These are phyloP conservation scores for Neonectria magnoliae DNA, from an alignment of 2,329 filamentous ascomycete species.

Conservation along the genomic window DNA sequence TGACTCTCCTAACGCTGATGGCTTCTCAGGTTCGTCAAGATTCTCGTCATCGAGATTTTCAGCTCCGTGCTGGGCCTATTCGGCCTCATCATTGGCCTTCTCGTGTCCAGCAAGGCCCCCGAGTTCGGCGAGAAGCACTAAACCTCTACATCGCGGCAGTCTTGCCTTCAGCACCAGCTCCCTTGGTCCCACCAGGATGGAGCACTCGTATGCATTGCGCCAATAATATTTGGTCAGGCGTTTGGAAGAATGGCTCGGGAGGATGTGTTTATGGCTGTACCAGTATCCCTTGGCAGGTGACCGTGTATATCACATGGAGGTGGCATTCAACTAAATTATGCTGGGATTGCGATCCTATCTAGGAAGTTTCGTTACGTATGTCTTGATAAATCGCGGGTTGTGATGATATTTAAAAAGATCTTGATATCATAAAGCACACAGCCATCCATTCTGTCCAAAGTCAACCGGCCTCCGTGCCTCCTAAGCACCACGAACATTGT, in stretches of 20 bases:
- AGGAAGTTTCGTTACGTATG: conserved; percentile 30
- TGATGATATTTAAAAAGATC: conserved; percentile 22
- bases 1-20: conserved; percentile 34
- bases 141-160: conserved; percentile 28
- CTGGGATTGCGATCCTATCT: conserved; percentile 30
- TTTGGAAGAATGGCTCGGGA: conserved; percentile 52
- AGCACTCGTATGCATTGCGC: conserved; percentile 48
- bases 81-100: conserved; percentile 91
- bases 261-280: conserved; percentile 48
- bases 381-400: conserved; percentile 33
- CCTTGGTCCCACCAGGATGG: conserved; percentile 37
- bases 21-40: conserved; percentile 86
- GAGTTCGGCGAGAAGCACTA: conserved; percentile 67
- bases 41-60: conserved; percentile 99
- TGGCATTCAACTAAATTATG: conserved; percentile 43
- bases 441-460: background rate
- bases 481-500: conserved; percentile 49
- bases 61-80: conserved; percentile 97
- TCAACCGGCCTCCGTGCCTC: background rate
- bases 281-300: conserved; percentile 45
- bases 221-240: conserved; percentile 52
- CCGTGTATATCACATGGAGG: conserved; percentile 48
- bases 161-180: conserved; percentile 29
- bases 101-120: conserved; percentile 84
- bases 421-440: background rate